Evolutionary conservation across 805 yeast genomes (phyloP), one percentile per base, ranked within the genome.

Genomic region (Tetrapisispora arboricola): DNA sequence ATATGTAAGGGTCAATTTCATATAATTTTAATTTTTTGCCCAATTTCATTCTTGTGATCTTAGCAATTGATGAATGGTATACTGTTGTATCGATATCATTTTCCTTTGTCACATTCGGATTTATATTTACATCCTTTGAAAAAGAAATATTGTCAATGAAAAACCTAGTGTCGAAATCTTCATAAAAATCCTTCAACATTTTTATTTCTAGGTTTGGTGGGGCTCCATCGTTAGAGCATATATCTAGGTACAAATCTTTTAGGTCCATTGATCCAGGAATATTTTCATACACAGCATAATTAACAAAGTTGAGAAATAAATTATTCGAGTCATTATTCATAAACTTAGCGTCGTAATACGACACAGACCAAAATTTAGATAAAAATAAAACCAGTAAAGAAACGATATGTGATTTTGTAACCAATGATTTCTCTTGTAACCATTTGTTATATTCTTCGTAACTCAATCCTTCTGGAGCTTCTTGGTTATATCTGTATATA

Each of bases 381-480:
- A 84, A 66, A 52, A 87, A 68, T 13, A 75, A 63, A 49, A 74
- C 76, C 75, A 87, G 72, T 20, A 81, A 68, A 44, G 76, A 75
- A 44, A 83, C 67, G 9, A 83, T 83, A 43, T 84, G 69, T 19
- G 72, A 51, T 41, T 86, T 74, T 25, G 82, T 78, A 1, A 84
- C 85, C 43, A 66, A 68, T 44, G 80, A 76, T 53, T 84, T 84
- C 53, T 73, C 74, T 32, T 76, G 75, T 9, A 78, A 68, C 96
- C 96, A 86, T 9, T 70, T 61, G 34, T 76, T 75, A 57, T 83
- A 84, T 53, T 85, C 94, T 46, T 82, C 94, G 54, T 77, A 84
- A 44, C 84, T 76, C 44, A 90, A 63, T 0, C 94, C 95, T 53
- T 84, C 95, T 0, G 96, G 96, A 18, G 95, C 92, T 46, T 75